Conservation (phyloP, 495 filamentous ascomycete species). For the Neurospora sp. region DNA sequence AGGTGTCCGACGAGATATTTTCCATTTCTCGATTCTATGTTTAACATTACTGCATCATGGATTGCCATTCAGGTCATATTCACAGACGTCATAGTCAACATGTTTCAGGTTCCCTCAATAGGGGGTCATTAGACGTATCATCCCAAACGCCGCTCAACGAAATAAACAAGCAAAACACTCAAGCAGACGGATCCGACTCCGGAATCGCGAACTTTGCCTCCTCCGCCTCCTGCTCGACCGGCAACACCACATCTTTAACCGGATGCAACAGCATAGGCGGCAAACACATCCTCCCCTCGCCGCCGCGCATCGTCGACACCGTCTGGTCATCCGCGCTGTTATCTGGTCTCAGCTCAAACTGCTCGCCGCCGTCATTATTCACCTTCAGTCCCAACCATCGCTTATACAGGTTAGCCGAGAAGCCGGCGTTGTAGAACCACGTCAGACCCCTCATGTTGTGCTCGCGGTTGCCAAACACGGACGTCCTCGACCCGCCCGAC, state of each 20-base stretch:
- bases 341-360: constrained; percentile 57
- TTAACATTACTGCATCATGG: background rate
- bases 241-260: constrained; percentile 74
- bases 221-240: constrained; percentile 53
- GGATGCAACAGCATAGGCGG: constrained; percentile 90
- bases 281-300: constrained; percentile 84
- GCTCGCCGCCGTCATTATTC: constrained; percentile 78
- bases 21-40: background rate
- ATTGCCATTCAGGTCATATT: background rate
- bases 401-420: constrained; percentile 71
- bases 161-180: background rate
- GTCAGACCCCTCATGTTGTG: constrained; percentile 83
- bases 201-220: constrained; percentile 18
- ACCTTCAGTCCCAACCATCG: constrained; percentile 81
- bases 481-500: constrained; percentile 56
- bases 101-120: background rate
- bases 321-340: constrained; percentile 37
- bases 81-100: background rate
- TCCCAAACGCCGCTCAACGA: constrained; percentile 4
- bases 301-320: constrained; percentile 40
- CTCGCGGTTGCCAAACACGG: constrained; percentile 76
- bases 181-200: constrained; percentile 31
- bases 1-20: background rate
- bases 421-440: constrained; percentile 92
- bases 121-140: background rate